These are phyloP conservation scores for Neoboletus subvelutipes DNA, from an alignment of 768 basidiomycete species.

Conservation along the genomic window DNA sequence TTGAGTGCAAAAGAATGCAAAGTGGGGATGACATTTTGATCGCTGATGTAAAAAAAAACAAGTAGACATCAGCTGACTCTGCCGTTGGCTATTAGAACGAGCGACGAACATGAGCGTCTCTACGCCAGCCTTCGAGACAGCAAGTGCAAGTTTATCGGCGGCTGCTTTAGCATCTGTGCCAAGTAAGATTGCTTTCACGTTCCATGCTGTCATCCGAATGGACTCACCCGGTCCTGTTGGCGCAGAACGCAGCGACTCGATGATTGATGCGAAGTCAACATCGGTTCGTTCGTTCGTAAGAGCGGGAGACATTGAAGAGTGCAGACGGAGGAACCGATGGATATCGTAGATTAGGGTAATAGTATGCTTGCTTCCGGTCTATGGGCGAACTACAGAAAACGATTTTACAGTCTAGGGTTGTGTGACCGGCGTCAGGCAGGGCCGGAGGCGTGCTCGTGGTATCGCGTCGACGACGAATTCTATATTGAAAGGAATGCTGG, in stretches of 20 bases:
- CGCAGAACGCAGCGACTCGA: conserved; percentile 52
- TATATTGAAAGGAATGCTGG: not conserved
- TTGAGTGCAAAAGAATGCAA: conserved; percentile 72
- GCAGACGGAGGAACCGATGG: conserved; percentile 14
- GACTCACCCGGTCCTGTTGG: conserved; percentile 60
- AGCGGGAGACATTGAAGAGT: conserved; percentile 50
- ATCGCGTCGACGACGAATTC: conserved; percentile 2
- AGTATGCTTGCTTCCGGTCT: conserved; percentile 20
- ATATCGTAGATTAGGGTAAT: conserved; percentile 23
- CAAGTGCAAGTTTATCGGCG: conserved; percentile 74
- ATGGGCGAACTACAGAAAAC: conserved; percentile 10
- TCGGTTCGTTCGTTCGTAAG: conserved; percentile 45
- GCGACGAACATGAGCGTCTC: conserved; percentile 56
- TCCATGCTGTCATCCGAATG: not conserved
- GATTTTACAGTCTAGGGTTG: conserved; percentile 18
- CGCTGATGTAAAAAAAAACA: conserved; percentile 39
- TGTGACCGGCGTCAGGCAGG: not conserved
- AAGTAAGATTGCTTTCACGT: conserved; percentile 1
- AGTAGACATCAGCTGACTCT: conserved; percentile 15
- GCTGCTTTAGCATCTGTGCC: conserved; percentile 79
- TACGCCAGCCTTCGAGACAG: conserved; percentile 62
- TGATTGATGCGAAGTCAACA: conserved; percentile 42
- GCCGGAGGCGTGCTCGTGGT: conserved; percentile 9
- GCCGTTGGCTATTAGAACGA: conserved; percentile 2
- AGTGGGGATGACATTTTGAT: conserved; percentile 58